Percentiles rank a stretch among this genome's conserved stretches.
Evolutionary conservation across 305 asterid species (phyloP).

Genomic region (Galium porrigens): DNA sequence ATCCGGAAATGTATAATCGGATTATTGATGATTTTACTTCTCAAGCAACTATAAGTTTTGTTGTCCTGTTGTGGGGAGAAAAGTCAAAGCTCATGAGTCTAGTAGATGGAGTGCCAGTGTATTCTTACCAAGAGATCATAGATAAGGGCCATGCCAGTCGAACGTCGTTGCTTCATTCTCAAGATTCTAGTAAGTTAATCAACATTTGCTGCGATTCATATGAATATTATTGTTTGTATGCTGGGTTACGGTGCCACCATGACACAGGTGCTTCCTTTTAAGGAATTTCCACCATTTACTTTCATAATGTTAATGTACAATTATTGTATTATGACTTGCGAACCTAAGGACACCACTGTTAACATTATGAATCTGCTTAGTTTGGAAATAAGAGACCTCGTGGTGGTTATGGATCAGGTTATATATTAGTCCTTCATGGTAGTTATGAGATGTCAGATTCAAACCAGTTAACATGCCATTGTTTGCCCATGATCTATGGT

Average conservation of each 20-base stretch:
- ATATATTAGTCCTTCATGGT: not conserved
- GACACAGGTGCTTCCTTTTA: not conserved
- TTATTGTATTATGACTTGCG: no score
- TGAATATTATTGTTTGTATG: not conserved
- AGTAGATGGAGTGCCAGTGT: conserved; percentile 37
- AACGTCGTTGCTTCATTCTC: conserved; percentile 35
- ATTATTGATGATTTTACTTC: conserved; percentile 37
- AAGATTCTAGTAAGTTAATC: conserved; percentile 58
- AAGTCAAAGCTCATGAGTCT: conserved; percentile 43
- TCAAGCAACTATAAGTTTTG: conserved; percentile 47
- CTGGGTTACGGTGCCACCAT: not conserved
- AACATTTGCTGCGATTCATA: not conserved
- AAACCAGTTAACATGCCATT: not conserved
- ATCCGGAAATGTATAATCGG: conserved; percentile 52
- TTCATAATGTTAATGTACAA: not conserved
- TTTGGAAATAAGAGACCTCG: not conserved
- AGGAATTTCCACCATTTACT: not conserved
- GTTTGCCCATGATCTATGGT: not conserved
- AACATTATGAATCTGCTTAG: not conserved
- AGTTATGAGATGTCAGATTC: not conserved
- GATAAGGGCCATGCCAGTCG: conserved; percentile 57
- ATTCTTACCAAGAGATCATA: conserved; percentile 56
- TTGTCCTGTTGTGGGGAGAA: conserved; percentile 77
- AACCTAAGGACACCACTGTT: no score
- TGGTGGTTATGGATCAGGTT: not conserved